Conservation (phyloP, 768 basidiomycete species). For the Panellus pusillus region DNA sequence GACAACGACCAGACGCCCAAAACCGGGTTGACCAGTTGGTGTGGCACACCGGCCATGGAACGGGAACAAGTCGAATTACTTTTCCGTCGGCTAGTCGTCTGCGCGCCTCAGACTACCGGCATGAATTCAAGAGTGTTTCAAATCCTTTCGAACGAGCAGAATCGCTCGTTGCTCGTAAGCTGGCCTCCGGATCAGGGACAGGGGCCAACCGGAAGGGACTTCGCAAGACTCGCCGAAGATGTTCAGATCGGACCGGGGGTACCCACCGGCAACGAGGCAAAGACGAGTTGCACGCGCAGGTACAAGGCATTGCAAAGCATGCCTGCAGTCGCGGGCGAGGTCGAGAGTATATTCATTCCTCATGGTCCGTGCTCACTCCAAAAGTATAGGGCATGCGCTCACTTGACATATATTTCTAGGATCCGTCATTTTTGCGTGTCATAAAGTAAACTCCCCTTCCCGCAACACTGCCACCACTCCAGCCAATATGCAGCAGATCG, state of each 20-base stretch:
- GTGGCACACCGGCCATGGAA: conserved; percentile 70
- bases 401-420: conserved; percentile 43
- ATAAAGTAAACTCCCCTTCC: conserved; percentile 55
- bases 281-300: conserved; percentile 84
- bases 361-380: conserved; percentile 58
- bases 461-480: conserved; percentile 40
- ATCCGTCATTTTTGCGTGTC: conserved; percentile 72
- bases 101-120: conserved; percentile 49
- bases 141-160: conserved; percentile 64
- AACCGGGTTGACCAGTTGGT: conserved; percentile 86
- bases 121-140: conserved; percentile 70
- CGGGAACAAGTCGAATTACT: conserved; percentile 58
- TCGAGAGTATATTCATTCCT: conserved; percentile 88
- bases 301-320: conserved; percentile 74
- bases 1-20: conserved; percentile 78
- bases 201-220: conserved; percentile 44
- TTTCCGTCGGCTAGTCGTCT: conserved; percentile 56
- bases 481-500: conserved; percentile 47
- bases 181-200: conserved; percentile 73
- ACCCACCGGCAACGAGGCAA: conserved; percentile 63
- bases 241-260: conserved; percentile 58
- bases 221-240: conserved; percentile 63
- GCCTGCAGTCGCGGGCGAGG: conserved; percentile 59
- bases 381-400: conserved; percentile 25
- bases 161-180: conserved; percentile 56